Evolutionary conservation across 257 asterid genomes (phyloP).

Genomic region (Perilla frutescens): DNA sequence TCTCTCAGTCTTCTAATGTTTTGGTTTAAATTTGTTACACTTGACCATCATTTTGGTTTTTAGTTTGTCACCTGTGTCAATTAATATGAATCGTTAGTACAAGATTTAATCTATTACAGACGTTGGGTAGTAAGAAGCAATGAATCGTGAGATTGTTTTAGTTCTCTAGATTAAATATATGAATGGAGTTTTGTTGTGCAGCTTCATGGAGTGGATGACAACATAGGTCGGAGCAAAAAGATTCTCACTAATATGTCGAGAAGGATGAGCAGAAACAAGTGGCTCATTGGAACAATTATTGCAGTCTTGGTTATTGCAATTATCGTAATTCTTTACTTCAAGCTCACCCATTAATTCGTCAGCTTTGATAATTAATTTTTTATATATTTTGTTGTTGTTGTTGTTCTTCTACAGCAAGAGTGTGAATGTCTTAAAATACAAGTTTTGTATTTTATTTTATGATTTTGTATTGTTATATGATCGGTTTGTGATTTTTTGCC

Average conservation of each 20-base stretch:
- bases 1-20: not conserved
- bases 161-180: not conserved
- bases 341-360: conserved; percentile 53
- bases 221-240: conserved; percentile 73
- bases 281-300: conserved; percentile 65
- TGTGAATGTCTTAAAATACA: not conserved
- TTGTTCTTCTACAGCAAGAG: not conserved
- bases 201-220: conserved; percentile 89
- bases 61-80: not conserved
- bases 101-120: not conserved
- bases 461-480: no score
- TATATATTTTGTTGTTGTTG: not conserved
- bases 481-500: no score
- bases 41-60: not conserved
- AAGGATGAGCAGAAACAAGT: conserved; percentile 82
- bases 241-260: conserved; percentile 70
- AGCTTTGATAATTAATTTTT: conserved; percentile 2
- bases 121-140: not conserved
- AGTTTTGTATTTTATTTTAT: no score
- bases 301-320: conserved; percentile 59
- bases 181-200: conserved; percentile 35
- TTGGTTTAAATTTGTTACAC: not conserved
- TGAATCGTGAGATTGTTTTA: not conserved
- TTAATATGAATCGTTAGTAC: not conserved
- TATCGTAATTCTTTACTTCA: conserved; percentile 66